Percentiles rank a stretch among this genome's conserved stretches.
Conservation (phyloP, 805 yeast species). For the Suhomyces prunicola region DNA sequence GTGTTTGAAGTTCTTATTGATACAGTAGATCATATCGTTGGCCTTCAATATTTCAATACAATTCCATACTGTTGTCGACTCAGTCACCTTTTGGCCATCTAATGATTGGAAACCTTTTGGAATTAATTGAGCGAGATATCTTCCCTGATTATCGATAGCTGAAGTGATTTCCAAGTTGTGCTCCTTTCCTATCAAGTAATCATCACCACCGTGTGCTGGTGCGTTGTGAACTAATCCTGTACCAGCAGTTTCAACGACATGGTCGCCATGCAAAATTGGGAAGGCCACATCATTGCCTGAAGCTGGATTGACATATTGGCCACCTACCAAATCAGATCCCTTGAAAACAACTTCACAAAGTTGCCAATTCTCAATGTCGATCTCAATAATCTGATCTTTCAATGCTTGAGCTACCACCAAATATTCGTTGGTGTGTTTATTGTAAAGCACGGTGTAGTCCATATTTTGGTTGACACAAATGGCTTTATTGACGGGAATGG, state of each 20-base stretch:
- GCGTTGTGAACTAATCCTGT: constrained; percentile 97
- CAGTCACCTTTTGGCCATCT: constrained; percentile 39
- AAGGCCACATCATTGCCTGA: constrained; percentile 27
- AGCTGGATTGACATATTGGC: constrained; percentile 57
- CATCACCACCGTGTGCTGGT: constrained; percentile 97
- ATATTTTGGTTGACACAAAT: constrained; percentile 64
- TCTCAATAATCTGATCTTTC: constrained; percentile 31
- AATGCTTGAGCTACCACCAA: constrained; percentile 59
- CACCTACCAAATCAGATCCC: constrained; percentile 25
- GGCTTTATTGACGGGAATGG: constrained; percentile 83
- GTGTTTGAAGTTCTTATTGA: constrained; percentile 57
- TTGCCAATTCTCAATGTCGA: constrained; percentile 17
- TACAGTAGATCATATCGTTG: constrained; percentile 44
- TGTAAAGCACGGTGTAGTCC: constrained; percentile 48
- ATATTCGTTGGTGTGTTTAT: constrained; percentile 32
- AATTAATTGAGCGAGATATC: constrained; percentile 50
- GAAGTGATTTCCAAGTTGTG: constrained; percentile 61
- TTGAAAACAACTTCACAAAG: neutral
- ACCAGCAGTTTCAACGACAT: constrained; percentile 79
- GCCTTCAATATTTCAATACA: constrained; percentile 54
- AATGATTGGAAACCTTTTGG: constrained; percentile 46
- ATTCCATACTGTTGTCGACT: constrained; percentile 27
- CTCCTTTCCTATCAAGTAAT: constrained; percentile 65
- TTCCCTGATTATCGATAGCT: constrained; percentile 77
- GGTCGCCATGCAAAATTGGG: constrained; percentile 75